phyloP scores from a whole-genome alignment of 2,329 filamentous ascomycete species.

The Stenocarpella maydis region DNA sequence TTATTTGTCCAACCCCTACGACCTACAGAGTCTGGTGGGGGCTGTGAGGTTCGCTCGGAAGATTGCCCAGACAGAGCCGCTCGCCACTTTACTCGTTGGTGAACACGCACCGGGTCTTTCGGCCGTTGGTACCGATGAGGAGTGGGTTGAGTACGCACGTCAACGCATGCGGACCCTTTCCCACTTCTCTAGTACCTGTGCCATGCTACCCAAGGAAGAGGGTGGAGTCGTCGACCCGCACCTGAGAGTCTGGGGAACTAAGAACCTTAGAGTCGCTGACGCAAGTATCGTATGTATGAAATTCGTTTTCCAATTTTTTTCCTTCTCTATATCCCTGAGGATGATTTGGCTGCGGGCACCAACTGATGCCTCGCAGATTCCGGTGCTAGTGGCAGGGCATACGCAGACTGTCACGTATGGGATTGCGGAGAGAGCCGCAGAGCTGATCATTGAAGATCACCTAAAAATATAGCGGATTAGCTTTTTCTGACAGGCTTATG shows the following conservation, averaged over 20 bases:
- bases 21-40: constrained; percentile 39
- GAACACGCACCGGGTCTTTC: constrained; percentile 47
- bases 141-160: constrained; percentile 34
- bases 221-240: constrained; percentile 52
- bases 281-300: constrained; percentile 42
- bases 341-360: too few relatives aligned
- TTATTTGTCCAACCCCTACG: constrained; percentile 43
- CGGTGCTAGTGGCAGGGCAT: constrained; percentile 14
- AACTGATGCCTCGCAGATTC: not conserved
- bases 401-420: constrained; percentile 24
- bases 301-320: too few relatives aligned
- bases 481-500: not conserved
- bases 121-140: constrained; percentile 35
- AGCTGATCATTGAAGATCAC: constrained; percentile 14
- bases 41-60: constrained; percentile 44
- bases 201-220: constrained; percentile 50
- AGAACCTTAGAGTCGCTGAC: constrained; percentile 52
- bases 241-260: constrained; percentile 51
- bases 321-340: too few relatives aligned
- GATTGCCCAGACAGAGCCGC: constrained; percentile 44
- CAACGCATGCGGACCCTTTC: constrained; percentile 38
- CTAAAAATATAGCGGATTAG: not conserved
- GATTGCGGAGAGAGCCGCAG: constrained; percentile 24
- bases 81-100: constrained; percentile 42
- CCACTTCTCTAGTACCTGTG: constrained; percentile 49